Evolutionary conservation across 1,139 yeast genomes (phyloP).

Genomic region (Hansenula lynferdii): DNA sequence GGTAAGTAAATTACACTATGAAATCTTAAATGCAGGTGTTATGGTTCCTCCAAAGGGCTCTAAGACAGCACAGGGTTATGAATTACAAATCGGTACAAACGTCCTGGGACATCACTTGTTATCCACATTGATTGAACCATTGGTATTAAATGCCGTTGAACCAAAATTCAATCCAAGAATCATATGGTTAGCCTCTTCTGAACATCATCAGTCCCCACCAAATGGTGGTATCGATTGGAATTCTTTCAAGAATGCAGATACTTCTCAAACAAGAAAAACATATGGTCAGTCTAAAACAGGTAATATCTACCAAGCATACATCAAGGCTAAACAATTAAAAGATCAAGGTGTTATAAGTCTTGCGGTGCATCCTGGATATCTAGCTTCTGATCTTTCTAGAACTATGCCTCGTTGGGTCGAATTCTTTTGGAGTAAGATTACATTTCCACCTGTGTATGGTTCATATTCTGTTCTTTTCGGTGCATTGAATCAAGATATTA

Average conservation of each 20-base stretch:
- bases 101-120: slow-evolving; percentile 45
- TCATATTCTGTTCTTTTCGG: slow-evolving; percentile 38
- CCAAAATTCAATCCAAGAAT: slow-evolving; percentile 28
- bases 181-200: slow-evolving; percentile 43
- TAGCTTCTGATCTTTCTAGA: slow-evolving; percentile 34
- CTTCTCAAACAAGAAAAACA: slow-evolving; percentile 3
- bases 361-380: slow-evolving; percentile 38
- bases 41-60: slow-evolving; percentile 37
- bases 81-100: slow-evolving; percentile 45
- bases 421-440: slow-evolving; percentile 2
- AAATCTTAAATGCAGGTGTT: slow-evolving; percentile 50
- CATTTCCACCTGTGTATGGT: slow-evolving; percentile 31
- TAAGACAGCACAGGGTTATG: slow-evolving; percentile 37
- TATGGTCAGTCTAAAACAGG: slow-evolving; percentile 49
- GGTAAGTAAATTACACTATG: slow-evolving; percentile 32
- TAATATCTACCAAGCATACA: slow-evolving; percentile 36
- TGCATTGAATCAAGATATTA: slow-evolving; percentile 33
- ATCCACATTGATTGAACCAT: slow-evolving; percentile 39
- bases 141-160: slow-evolving; percentile 25
- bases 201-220: slow-evolving; percentile 31
- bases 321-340: slow-evolving; percentile 35
- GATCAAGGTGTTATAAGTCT: slow-evolving; percentile 29
- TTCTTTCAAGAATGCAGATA: slow-evolving; percentile 16
- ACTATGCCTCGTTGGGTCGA: neutral
- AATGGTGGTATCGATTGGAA: slow-evolving; percentile 39